A percentile compares a stretch with the other conserved stretches of the same genome.
Conservation (phyloP, 805 yeast genomes). For the Monosporozyma servazzii region DNA sequence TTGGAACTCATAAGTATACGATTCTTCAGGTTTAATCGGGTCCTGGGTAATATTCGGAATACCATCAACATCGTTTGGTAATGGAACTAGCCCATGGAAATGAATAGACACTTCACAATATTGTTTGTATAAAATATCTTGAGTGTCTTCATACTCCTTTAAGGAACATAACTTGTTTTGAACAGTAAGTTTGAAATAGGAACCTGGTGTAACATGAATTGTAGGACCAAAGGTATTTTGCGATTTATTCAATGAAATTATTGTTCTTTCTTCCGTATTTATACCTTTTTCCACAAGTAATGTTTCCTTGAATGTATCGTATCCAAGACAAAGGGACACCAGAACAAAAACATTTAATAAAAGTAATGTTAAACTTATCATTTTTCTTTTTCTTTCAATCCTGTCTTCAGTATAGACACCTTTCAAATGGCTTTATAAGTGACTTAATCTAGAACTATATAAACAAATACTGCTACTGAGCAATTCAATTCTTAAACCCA, state of each 20-base stretch:
- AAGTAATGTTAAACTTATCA: neutral
- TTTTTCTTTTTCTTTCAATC: neutral
- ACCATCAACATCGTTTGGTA: slow-evolving; percentile 38
- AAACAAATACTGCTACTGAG: no score
- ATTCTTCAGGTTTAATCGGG: slow-evolving; percentile 57
- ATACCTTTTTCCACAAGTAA: neutral
- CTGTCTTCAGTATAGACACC: neutral
- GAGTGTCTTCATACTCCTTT: slow-evolving; percentile 13
- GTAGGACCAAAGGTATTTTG: slow-evolving; percentile 17
- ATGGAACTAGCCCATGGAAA: slow-evolving; percentile 44
- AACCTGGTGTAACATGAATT: slow-evolving; percentile 18
- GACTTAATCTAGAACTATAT: no score
- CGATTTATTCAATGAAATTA: slow-evolving; percentile 18
- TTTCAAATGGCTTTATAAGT: no score
- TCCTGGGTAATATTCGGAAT: slow-evolving; percentile 47
- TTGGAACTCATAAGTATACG: slow-evolving; percentile 41
- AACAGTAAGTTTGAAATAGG: slow-evolving; percentile 14
- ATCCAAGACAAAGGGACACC: neutral
- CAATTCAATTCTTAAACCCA: no score
- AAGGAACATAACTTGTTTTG: slow-evolving; percentile 16
- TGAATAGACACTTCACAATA: slow-evolving; percentile 35
- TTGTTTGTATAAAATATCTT: slow-evolving; percentile 8
- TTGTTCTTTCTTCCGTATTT: slow-evolving; percentile 9
- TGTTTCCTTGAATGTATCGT: neutral
- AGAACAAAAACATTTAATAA: neutral